A percentile compares a stretch with the other conserved stretches of the same genome.
These are phyloP conservation scores for Xerocomus potaroensis DNA, from an alignment of 768 basidiomycete genomes.

Conservation along the genomic window DNA sequence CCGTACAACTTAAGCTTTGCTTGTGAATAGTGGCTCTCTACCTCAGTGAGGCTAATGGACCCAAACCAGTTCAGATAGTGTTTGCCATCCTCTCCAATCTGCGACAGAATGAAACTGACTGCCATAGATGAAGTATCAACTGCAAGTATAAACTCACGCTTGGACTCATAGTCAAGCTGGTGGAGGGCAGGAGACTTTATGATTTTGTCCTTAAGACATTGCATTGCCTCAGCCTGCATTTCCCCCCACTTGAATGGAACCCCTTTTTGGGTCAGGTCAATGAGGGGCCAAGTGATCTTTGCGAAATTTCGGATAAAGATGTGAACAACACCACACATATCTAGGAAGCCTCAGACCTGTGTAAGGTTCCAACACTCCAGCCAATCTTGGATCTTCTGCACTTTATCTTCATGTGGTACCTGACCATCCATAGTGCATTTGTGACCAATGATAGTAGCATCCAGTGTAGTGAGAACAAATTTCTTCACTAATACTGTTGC, in stretches of 20 bases:
- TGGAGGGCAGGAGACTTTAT: not conserved
- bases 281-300: slow-evolving; percentile 15
- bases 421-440: too few species aligned
- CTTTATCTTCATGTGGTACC: too few species aligned
- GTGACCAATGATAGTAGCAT: slow-evolving; percentile 35
- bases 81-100: not conserved
- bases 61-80: not conserved
- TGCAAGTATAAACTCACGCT: not conserved
- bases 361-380: too few species aligned
- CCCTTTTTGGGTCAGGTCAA: slow-evolving; percentile 25
- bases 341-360: too few species aligned
- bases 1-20: slow-evolving; percentile 28
- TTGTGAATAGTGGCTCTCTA: slow-evolving; percentile 5
- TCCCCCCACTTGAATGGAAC: slow-evolving; percentile 19
- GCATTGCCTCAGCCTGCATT: not conserved
- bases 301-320: slow-evolving; percentile 32
- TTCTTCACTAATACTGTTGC: slow-evolving; percentile 38
- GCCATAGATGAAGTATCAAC: not conserved
- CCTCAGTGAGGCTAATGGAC: not conserved
- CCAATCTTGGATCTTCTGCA: too few species aligned
- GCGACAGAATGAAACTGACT: not conserved
- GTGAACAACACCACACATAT: slow-evolving; percentile 18
- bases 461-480: slow-evolving; percentile 23
- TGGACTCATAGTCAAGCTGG: not conserved
- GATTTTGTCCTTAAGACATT: not conserved